These are phyloP conservation scores for Colletotrichum sp. DNA, from an alignment of 2,329 filamentous ascomycete species.

Conservation along the genomic window DNA sequence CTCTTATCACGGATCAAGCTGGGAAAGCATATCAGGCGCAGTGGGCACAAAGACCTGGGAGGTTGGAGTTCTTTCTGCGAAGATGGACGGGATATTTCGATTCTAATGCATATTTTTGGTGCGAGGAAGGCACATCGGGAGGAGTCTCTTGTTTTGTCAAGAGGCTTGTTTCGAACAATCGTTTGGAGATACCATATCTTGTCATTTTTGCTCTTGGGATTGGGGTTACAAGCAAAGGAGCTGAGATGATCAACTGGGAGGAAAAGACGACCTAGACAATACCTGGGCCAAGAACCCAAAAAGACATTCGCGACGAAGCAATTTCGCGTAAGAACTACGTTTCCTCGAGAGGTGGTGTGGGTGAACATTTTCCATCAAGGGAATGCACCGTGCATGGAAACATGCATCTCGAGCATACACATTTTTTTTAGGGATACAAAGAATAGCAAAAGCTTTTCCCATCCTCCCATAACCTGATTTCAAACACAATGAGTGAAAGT, in stretches of 20 bases:
- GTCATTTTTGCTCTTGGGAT: background rate
- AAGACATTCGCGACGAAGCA: background rate
- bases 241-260: background rate
- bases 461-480: background rate
- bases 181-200: constrained; percentile 13
- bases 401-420: background rate
- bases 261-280: constrained; percentile 20
- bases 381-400: background rate
- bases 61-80: constrained; percentile 18
- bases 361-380: background rate
- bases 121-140: background rate
- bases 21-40: constrained; percentile 11
- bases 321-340: background rate
- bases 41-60: background rate
- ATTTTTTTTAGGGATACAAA: background rate
- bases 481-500: background rate
- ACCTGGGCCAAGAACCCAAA: constrained; percentile 18
- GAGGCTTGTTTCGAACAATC: background rate
- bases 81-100: background rate
- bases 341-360: background rate
- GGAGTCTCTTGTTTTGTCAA: background rate
- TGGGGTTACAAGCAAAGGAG: background rate
- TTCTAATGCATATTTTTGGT: constrained; percentile 11
- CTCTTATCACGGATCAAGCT: background rate
- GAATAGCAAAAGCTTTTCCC: background rate